phyloP scores from a whole-genome alignment of 805 yeast species.

The Naumovozyma dairenensis region DNA sequence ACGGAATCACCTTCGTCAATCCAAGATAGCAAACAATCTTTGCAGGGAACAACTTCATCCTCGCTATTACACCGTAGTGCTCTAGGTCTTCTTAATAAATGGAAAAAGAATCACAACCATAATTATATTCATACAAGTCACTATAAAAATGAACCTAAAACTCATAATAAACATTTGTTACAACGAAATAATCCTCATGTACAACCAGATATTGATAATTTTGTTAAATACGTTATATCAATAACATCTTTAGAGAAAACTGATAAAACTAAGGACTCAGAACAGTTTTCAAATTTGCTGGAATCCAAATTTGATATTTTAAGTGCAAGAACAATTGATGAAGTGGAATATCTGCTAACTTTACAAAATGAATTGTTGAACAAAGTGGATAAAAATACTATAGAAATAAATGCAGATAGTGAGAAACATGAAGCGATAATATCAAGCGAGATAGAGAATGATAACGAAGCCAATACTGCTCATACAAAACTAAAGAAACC shows the following conservation, averaged over 20 bases:
- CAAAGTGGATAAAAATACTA: conserved; percentile 2
- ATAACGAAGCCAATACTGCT: neutral
- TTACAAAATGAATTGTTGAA: conserved; percentile 34
- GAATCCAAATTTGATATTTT: conserved; percentile 47
- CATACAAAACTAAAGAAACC: neutral
- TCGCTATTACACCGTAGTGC: conserved; percentile 14
- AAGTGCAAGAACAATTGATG: conserved; percentile 63
- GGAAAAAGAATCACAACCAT: conserved; percentile 22
- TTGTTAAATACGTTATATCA: conserved; percentile 30
- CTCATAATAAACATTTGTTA: conserved; percentile 14
- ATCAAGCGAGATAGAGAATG: neutral
- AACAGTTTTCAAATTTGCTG: conserved; percentile 6
- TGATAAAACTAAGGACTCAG: conserved; percentile 7
- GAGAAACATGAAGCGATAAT: neutral
- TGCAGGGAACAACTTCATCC: neutral
- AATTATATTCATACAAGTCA: neutral
- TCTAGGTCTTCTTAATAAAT: conserved; percentile 21
- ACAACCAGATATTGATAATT: conserved; percentile 28
- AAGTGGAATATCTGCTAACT: conserved; percentile 46
- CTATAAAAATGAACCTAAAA: neutral
- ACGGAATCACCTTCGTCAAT: neutral
- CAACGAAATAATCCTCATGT: conserved; percentile 9
- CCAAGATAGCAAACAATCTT: too few relatives aligned
- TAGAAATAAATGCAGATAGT: neutral
- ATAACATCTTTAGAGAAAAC: conserved; percentile 25